Percentiles rank a stretch among this genome's conserved stretches.
These are phyloP conservation scores for Mycena olivaceomarginata DNA, from an alignment of 768 basidiomycete genomes.

Conservation along the genomic window DNA sequence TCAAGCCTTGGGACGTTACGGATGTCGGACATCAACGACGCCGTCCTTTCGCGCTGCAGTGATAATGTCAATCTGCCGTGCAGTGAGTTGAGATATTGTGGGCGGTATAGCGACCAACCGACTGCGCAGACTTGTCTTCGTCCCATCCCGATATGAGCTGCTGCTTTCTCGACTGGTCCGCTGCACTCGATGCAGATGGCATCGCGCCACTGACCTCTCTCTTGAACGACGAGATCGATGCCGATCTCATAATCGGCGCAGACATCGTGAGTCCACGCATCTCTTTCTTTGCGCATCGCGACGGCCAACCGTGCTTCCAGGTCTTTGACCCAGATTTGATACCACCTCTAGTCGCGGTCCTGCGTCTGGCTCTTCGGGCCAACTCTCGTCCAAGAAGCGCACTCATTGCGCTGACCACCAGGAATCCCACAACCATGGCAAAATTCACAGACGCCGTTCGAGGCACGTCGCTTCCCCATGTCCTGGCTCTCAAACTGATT, in stretches of 20 bases:
- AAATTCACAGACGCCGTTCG: slow-evolving; percentile 63
- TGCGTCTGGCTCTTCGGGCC: slow-evolving; percentile 65
- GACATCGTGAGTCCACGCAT: slow-evolving; percentile 65
- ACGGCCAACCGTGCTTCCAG: slow-evolving; percentile 56
- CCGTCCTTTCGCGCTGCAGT: slow-evolving; percentile 77
- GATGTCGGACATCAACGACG: slow-evolving; percentile 80
- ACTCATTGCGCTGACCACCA: slow-evolving; percentile 72
- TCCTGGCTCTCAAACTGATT: not conserved
- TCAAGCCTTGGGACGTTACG: slow-evolving; percentile 53
- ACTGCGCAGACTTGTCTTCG: slow-evolving; percentile 72
- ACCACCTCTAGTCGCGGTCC: slow-evolving; percentile 70
- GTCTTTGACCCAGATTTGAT: slow-evolving; percentile 82
- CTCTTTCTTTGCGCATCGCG: not conserved
- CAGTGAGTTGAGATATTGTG: slow-evolving; percentile 72
- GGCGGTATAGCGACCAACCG: slow-evolving; percentile 3
- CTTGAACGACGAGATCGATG: slow-evolving; percentile 64
- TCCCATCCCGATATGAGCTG: slow-evolving; percentile 66
- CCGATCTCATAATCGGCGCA: slow-evolving; percentile 82
- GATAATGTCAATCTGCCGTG: slow-evolving; percentile 78
- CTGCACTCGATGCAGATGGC: slow-evolving; percentile 64
- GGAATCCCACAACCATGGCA: slow-evolving; percentile 71
- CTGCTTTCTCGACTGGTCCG: slow-evolving; percentile 79
- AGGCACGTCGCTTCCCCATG: slow-evolving; percentile 26
- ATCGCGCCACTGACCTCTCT: slow-evolving; percentile 51
- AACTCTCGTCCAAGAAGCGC: slow-evolving; percentile 47